Base-by-base conservation (phyloP, 345 rosid genomes). In the Lumnitzera littorea region DNA sequence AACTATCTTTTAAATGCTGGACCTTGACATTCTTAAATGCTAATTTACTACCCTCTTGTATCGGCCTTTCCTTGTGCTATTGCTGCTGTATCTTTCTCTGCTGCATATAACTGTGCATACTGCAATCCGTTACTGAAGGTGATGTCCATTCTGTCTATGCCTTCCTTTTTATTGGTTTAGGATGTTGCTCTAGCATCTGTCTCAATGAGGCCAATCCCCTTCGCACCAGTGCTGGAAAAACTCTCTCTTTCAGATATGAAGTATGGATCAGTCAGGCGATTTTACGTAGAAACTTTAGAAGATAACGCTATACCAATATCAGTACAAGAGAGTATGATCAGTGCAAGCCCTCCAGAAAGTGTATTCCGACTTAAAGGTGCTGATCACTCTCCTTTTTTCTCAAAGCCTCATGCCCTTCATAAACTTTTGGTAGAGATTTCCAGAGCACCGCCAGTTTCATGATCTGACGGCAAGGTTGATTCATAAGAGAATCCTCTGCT, bases 341-440 rank as follows among this genome's bases (percentile, higher is more conserved):
- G 75, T 48, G 67, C 84, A n/a, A 77, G 81, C 58, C 88, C 96
- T 12, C 97, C 97, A 0, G 96, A 95, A 66, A 78, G 78, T 17
- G 88, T 86, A 24, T 91, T 84, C 67, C 80, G 74, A 24, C 66
- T 94, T 47, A 94, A 81, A 80, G 99, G 99, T 11, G 82, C 96
- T 8, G 99, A 94, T 52, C 99, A 94, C 78, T 89, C 99, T 12
- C 97, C 99, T 12, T 94, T 94, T 76, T 94, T 94, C 81, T 94
- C 97, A n/a, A 94, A 88, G 79, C 99, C 99, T 73, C 99, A 90
- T 76, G 88, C 91, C 58, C 78, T 94, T 48, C 99, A 94, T 73
- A 90, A 84, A 76, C 46, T 84, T 71, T 61, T 91, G 67, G 84
- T 88, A 62, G 97, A 95, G 81, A 91, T 95, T 46, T 77, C 92